Conservation (phyloP, 176 grass and related monocot species). For the Aegilops tauschii region DNA sequence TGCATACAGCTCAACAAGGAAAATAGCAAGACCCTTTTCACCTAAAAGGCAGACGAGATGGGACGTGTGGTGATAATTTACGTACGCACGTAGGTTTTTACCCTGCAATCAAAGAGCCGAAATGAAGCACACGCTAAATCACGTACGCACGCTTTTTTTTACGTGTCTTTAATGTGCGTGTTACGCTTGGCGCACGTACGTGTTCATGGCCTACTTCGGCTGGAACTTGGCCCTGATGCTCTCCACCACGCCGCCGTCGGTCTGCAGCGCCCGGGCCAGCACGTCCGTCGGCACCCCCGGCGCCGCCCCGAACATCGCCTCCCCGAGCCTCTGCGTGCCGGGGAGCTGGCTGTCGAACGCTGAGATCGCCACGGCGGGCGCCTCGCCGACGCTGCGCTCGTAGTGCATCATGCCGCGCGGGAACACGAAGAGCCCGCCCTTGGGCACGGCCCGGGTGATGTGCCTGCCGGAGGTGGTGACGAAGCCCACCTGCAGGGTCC, state of each 20-base stretch:
- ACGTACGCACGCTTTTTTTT: not conserved
- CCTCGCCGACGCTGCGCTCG: slow-evolving; percentile 46
- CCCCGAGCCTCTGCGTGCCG: slow-evolving; percentile 36
- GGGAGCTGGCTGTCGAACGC: slow-evolving; percentile 74
- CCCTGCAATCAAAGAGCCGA: not conserved
- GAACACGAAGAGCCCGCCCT: slow-evolving; percentile 63
- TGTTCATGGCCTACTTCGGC: slow-evolving; percentile 5
- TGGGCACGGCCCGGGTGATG: slow-evolving; percentile 16
- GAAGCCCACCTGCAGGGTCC: slow-evolving; percentile 69
- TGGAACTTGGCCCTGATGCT: slow-evolving; percentile 51
- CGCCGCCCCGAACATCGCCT: slow-evolving; percentile 39
- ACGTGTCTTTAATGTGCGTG: not conserved
- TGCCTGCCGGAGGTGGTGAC: slow-evolving; percentile 40
- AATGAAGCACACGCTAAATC: not conserved
- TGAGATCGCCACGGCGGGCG: slow-evolving; percentile 29
- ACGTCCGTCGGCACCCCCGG: slow-evolving; percentile 45
- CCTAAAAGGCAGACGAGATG: no score
- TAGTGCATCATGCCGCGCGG: slow-evolving; percentile 61
- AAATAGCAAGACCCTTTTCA: no score
- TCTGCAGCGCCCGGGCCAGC: slow-evolving; percentile 54
- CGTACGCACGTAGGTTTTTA: no score
- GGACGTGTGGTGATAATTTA: no score
- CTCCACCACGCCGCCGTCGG: slow-evolving; percentile 31
- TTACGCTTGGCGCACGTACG: not conserved
- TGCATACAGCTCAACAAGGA: not conserved